Conservation (phyloP, 2,329 filamentous ascomycete genomes). For the Aspergillus sp. region DNA sequence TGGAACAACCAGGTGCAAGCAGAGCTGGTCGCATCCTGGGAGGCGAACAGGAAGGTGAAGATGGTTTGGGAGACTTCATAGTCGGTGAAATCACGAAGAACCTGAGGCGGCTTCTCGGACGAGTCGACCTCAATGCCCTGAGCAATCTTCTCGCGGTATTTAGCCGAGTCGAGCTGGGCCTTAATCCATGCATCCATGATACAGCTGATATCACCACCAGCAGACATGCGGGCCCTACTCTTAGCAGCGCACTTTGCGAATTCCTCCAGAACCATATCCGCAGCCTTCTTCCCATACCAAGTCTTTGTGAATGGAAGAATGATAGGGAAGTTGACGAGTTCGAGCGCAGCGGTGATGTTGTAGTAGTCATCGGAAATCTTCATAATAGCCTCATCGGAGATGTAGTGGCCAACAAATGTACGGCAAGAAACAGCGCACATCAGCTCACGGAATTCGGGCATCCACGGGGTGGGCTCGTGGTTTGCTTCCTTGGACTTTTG, state of each 20-base stretch:
- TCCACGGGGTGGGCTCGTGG: conserved; percentile 79
- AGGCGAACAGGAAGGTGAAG: conserved; percentile 56
- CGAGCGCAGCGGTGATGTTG: conserved; percentile 89
- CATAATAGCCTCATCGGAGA: conserved; percentile 84
- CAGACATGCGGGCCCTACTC: conserved; percentile 86
- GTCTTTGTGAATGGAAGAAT: conserved; percentile 93
- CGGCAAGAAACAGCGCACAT: conserved; percentile 94
- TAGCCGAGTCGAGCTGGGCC: conserved; percentile 80
- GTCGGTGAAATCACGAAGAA: conserved; percentile 53
- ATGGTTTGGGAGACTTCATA: conserved; percentile 52
- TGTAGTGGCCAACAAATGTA: conserved; percentile 97
- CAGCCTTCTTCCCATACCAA: conserved; percentile 95
- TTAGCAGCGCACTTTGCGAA: conserved; percentile 91
- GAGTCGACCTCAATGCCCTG: conserved; percentile 67
- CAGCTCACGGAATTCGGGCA: conserved; percentile 87
- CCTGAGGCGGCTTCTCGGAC: conserved; percentile 63
- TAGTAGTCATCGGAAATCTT: conserved; percentile 97
- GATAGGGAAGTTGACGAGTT: conserved; percentile 97
- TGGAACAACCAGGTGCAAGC: conserved; percentile 96
- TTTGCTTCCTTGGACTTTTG: conserved; percentile 69
- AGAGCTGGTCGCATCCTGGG: conserved; percentile 91
- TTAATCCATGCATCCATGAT: conserved; percentile 96
- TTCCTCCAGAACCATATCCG: conserved; percentile 86
- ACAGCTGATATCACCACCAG: conserved; percentile 81
- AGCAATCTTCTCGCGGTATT: conserved; percentile 75